Percentiles rank a stretch among this genome's conserved stretches.
Evolutionary conservation across 768 basidiomycete genomes (phyloP).

Genomic region (Tylopilus sp.): DNA sequence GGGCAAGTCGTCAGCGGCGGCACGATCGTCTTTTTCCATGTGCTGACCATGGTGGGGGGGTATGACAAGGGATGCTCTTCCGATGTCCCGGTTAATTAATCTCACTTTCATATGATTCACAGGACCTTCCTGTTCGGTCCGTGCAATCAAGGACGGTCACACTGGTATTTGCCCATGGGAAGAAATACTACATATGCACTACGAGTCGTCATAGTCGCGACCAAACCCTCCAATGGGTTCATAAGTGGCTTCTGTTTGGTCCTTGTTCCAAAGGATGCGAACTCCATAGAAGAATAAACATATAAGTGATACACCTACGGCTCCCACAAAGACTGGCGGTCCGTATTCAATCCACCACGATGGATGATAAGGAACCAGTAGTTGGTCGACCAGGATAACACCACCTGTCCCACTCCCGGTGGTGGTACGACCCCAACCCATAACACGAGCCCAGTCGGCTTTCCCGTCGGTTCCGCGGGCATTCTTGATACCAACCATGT

Average conservation of each 20-base stretch:
- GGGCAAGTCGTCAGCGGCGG: conserved; percentile 6
- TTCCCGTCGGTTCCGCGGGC: conserved; percentile 62
- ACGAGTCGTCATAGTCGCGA: conserved; percentile 44
- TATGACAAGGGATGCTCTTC: conserved; percentile 1
- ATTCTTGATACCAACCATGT: conserved; percentile 72
- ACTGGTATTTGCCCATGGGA: conserved; percentile 10
- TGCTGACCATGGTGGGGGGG: conserved; percentile 28
- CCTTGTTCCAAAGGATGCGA: conserved; percentile 63
- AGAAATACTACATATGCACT: conserved; percentile 21
- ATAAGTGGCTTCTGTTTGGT: conserved; percentile 82
- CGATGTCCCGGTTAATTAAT: neutral
- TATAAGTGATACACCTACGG: conserved; percentile 57
- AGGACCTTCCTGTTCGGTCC: neutral
- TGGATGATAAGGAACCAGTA: conserved; percentile 83
- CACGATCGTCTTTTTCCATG: neutral
- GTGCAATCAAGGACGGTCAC: neutral
- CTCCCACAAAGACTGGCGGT: conserved; percentile 58
- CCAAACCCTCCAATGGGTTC: conserved; percentile 85
- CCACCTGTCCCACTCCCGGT: conserved; percentile 75
- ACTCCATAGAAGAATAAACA: conserved; percentile 73
- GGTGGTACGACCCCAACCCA: conserved; percentile 76
- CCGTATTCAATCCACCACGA: conserved; percentile 82
- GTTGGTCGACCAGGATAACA: conserved; percentile 80
- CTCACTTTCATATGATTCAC: conserved; percentile 29
- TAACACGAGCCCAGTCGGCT: conserved; percentile 61